Conservation (phyloP, 306 rosid species). For the Medicago arabica region DNA sequence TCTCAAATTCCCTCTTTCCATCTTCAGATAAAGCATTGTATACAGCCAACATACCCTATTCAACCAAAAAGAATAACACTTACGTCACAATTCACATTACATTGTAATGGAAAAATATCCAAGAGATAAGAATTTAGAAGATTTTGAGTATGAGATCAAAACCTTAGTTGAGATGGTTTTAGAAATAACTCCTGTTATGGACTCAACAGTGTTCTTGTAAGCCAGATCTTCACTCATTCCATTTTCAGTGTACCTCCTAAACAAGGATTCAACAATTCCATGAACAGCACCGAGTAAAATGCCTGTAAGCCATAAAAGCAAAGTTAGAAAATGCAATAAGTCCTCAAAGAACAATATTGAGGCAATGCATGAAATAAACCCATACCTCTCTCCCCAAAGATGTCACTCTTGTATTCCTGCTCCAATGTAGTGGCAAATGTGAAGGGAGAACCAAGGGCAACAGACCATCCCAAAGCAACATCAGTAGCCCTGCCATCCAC, state of each 20-base stretch:
- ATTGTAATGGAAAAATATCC: not conserved
- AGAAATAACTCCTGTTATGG: conserved; percentile 84
- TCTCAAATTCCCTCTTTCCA: conserved; percentile 86
- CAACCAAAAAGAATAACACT: not conserved
- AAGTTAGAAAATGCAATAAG: conserved; percentile 34
- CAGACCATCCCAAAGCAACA: conserved; percentile 96
- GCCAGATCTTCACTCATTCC: conserved; percentile 93
- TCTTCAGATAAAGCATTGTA: conserved; percentile 78
- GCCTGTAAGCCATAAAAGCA: conserved; percentile 58
- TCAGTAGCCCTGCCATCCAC: conserved; percentile 96
- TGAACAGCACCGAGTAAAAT: conserved; percentile 99
- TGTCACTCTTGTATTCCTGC: conserved; percentile 96
- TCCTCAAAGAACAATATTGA: not conserved
- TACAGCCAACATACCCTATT: conserved; percentile 88
- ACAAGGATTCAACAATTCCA: conserved; percentile 92
- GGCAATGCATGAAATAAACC: not conserved
- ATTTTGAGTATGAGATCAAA: conserved; percentile 21
- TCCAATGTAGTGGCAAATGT: conserved; percentile 93
- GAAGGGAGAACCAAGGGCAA: conserved; percentile 99
- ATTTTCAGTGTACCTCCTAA: conserved; percentile 88
- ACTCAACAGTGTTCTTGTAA: conserved; percentile 93
- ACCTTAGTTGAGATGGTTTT: conserved; percentile 92
- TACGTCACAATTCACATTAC: conserved; percentile 19
- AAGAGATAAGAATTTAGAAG: conserved; percentile 3
- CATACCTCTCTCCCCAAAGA: conserved; percentile 95